These are phyloP conservation scores for Fusarium liriodendri DNA, from an alignment of 2,329 filamentous ascomycete genomes.

Conservation along the genomic window DNA sequence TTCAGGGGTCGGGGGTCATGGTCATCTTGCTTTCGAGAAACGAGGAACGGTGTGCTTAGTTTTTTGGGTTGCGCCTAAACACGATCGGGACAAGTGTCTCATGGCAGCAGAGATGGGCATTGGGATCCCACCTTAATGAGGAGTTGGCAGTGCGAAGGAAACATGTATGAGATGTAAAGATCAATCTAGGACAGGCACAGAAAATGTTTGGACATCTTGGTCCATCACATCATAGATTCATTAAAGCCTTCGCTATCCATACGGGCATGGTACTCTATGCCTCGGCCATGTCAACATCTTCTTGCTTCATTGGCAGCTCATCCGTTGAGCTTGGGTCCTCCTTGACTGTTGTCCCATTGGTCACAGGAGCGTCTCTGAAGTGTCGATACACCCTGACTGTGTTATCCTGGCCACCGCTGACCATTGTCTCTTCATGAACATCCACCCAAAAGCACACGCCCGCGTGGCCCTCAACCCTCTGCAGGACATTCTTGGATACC, in stretches of 20 bases:
- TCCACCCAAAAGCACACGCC: conserved; percentile 76
- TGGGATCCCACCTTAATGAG: no score
- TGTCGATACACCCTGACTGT: conserved; percentile 63
- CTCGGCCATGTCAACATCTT: conserved; percentile 54
- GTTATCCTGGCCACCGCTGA: conserved; percentile 67
- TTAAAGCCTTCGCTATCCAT: conserved; percentile 1
- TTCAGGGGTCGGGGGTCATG: neutral
- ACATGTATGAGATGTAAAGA: neutral
- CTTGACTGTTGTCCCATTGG: conserved; percentile 30
- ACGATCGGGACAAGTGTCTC: neutral
- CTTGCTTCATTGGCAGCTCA: conserved; percentile 57
- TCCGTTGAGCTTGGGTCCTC: conserved; percentile 63
- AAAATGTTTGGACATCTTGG: neutral
- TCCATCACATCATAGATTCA: neutral
- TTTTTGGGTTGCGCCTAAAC: neutral
- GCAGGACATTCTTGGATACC: conserved; percentile 82
- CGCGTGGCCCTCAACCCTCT: conserved; percentile 66
- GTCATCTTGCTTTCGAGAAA: neutral
- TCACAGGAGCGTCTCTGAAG: conserved; percentile 20
- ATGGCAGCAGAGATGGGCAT: neutral
- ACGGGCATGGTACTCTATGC: conserved; percentile 2
- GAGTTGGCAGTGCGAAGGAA: neutral
- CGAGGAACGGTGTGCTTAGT: neutral
- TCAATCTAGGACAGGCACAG: neutral
- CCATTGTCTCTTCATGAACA: conserved; percentile 66